phyloP scores from a whole-genome alignment of 176 grass and related monocot genomes.

The Raddia guianensis region DNA sequence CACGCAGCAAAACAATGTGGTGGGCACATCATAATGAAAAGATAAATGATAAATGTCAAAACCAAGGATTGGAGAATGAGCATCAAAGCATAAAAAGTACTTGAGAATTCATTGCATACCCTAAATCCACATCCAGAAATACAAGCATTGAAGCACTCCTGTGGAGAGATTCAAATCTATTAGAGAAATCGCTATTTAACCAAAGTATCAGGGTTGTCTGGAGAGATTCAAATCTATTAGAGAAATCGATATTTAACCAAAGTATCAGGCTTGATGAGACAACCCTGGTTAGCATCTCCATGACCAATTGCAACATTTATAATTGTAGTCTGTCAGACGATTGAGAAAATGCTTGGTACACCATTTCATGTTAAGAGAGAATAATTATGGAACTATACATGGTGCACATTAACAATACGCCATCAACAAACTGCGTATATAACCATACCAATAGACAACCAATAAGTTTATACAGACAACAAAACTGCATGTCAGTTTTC shows the following conservation, averaged over 20 bases:
- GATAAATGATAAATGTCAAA: not conserved
- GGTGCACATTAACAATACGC: not conserved
- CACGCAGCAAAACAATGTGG: not conserved
- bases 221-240: not conserved
- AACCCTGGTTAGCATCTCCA: not conserved
- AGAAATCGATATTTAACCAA: not conserved
- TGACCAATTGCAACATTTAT: not conserved
- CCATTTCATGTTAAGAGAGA: not conserved
- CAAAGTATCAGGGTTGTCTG: not conserved
- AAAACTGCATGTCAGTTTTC: not conserved
- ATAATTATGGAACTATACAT: not conserved
- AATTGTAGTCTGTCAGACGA: not conserved
- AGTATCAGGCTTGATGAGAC: not conserved
- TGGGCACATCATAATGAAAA: not conserved
- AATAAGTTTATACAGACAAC: not conserved
- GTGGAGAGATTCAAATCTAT: not conserved
- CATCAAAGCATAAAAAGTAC: not conserved
- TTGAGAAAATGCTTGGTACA: not conserved
- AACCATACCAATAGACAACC: not conserved
- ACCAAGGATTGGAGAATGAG: not conserved
- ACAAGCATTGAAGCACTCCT: conserved; percentile 97
- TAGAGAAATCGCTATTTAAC: not conserved
- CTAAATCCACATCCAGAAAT: conserved; percentile 92
- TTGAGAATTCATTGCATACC: conserved; percentile 43
- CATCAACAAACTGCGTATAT: not conserved